These are phyloP conservation scores for Teunomyces tritomae DNA, from an alignment of 805 yeast species.

Conservation along the genomic window DNA sequence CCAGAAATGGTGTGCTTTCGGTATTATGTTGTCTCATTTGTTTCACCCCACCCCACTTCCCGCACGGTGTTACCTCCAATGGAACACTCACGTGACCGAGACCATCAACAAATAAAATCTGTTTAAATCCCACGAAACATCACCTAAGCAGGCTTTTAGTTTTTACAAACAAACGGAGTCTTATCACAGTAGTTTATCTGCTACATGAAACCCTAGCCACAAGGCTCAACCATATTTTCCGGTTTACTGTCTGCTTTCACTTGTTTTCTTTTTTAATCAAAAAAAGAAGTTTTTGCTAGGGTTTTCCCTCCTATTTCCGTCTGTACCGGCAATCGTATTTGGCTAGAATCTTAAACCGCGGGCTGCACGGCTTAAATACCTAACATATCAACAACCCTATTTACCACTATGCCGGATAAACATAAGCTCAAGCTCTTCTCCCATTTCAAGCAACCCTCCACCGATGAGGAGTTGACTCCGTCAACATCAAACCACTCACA, in stretches of 20 bases:
- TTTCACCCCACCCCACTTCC: slow-evolving; percentile 1
- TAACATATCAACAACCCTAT: neutral
- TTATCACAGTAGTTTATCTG: neutral
- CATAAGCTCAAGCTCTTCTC: slow-evolving; percentile 41
- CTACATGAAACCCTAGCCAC: neutral
- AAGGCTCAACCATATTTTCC: neutral
- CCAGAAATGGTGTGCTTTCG: neutral
- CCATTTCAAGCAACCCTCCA: slow-evolving; percentile 32
- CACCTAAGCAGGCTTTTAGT: neutral
- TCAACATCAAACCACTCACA: slow-evolving; percentile 31
- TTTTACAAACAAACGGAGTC: neutral
- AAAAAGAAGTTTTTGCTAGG: neutral
- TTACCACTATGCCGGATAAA: slow-evolving; percentile 38
- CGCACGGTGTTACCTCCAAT: neutral
- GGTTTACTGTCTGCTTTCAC: neutral
- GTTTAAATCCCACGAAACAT: slow-evolving; percentile 1
- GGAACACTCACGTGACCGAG: neutral
- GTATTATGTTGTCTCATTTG: neutral
- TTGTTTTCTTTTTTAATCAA: neutral
- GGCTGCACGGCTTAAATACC: neutral
- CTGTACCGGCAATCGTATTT: neutral
- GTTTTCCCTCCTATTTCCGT: slow-evolving; percentile 3
- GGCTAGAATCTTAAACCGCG: neutral
- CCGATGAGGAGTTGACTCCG: slow-evolving; percentile 22
- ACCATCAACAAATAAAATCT: slow-evolving; percentile 3